These are phyloP conservation scores for Takakia lepidozioides DNA, from an alignment of 225 moss, liverwort and hornwort species.

Conservation along the genomic window DNA sequence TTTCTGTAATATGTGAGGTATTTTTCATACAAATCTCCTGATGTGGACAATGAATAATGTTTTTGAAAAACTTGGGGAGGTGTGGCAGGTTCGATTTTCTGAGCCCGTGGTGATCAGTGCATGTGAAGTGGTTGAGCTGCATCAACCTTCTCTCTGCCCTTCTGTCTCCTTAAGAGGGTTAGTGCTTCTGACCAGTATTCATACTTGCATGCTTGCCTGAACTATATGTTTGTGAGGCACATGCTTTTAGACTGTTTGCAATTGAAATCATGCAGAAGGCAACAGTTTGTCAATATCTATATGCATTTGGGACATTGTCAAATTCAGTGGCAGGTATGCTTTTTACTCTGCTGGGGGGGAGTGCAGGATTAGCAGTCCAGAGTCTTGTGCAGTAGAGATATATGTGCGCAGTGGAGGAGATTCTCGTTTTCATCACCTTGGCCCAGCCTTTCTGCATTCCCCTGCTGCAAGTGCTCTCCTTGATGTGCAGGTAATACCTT, in stretches of 20 bases:
- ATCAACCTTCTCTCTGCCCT: constrained; percentile 49
- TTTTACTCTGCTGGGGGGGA: too few relatives aligned
- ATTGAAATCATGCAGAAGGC: too few relatives aligned
- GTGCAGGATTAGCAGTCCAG: constrained; percentile 66
- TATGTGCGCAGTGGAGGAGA: constrained; percentile 92
- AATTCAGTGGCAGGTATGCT: neutral
- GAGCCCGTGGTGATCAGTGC: constrained; percentile 94
- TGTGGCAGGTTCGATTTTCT: constrained; percentile 78
- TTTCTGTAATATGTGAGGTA: too few relatives aligned
- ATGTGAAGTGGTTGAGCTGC: constrained; percentile 80
- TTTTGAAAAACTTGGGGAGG: constrained; percentile 1
- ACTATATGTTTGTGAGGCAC: too few relatives aligned
- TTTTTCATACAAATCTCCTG: neutral
- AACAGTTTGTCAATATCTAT: neutral
- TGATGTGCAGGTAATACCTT: constrained; percentile 66
- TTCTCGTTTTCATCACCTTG: constrained; percentile 85
- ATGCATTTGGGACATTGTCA: too few relatives aligned
- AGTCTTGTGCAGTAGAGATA: constrained; percentile 81
- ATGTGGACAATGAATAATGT: neutral
- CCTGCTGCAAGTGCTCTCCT: constrained; percentile 63
- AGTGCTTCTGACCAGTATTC: constrained; percentile 1
- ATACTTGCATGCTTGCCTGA: too few relatives aligned
- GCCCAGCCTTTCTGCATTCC: constrained; percentile 82
- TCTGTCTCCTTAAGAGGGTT: constrained; percentile 68
- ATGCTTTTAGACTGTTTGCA: too few relatives aligned